Evolutionary conservation across 768 basidiomycete genomes (phyloP), one percentile per base, ranked within the genome.

Genomic region (Lentinula edodes): DNA sequence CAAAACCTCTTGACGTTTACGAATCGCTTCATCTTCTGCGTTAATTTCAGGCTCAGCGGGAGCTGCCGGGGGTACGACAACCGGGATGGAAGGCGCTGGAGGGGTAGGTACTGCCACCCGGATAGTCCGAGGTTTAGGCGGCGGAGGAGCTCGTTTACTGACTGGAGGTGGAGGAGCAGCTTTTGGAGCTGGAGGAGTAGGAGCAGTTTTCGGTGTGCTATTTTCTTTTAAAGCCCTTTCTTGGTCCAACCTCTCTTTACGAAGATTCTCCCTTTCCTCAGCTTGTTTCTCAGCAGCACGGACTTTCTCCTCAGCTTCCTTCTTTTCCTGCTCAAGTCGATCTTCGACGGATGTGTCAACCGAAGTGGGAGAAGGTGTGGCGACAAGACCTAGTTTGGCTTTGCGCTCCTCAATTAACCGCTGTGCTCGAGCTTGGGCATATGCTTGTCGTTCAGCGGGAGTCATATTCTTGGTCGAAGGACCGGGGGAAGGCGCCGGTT

Each of bases 251-350:
- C 91, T 79, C 65, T 91, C 89, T 64, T 77, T 80, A 50, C 96
- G 80, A 45, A 83, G 71, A 53, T 80, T 80, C 67, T 94, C 92
- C 60, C 95, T 79, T 63, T 91, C 91, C 65, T 89, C 89, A 2
- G 90, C 89, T 66, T 90, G 87, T 64, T 81, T 81, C 72, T 97
- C 95, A 0, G 93, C 95, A 52, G 80, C 76, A 60, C 79, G 82
- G 0, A 83, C 84, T 71, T 91, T 93, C 71, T 93, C 91, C 65
- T 94, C 95, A 0, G 95, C 95, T 70, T 97, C 96, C 69, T 83
- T 87, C 78, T 89, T 91, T 69, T 98, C 96, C 66, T 86, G 80
- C 41, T 84, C 87, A 5, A 98, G 80, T 9, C 95, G 78, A 65
- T 95, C 91, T 69, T 93, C 90, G 2, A 97, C 93, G 57, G 80